Evolutionary conservation across 83 land plant genomes (phyloP).

Genomic region (Diphasiastrum complanatum): DNA sequence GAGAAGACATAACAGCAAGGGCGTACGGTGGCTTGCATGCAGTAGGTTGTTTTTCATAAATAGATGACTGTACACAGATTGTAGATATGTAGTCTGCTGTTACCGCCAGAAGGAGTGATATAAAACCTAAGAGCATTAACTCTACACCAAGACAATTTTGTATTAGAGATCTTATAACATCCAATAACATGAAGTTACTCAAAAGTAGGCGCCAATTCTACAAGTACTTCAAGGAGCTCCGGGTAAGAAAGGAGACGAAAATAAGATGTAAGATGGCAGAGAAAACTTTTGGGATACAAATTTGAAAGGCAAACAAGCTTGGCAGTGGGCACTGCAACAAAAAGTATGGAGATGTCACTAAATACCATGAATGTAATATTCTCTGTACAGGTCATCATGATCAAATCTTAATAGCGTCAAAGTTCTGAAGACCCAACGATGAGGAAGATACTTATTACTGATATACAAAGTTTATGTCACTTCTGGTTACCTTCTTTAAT

Average conservation of each 20-base stretch:
- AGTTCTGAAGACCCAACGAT: constrained; percentile 9
- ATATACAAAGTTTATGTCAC: neutral
- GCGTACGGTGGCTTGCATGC: too few relatives aligned
- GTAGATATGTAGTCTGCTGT: constrained; percentile 26
- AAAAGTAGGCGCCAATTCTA: neutral
- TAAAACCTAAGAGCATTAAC: constrained; percentile 64
- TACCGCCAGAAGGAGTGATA: constrained; percentile 45
- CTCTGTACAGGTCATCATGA: too few relatives aligned
- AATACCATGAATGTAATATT: too few relatives aligned
- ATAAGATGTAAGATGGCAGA: neutral
- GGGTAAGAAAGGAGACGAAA: neutral
- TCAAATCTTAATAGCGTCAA: too few relatives aligned
- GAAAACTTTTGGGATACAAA: neutral
- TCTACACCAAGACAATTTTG: too few relatives aligned
- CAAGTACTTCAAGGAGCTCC: too few relatives aligned
- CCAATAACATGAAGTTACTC: too few relatives aligned
- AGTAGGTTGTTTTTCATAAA: too few relatives aligned
- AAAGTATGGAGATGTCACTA: too few relatives aligned
- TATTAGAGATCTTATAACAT: too few relatives aligned
- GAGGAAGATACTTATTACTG: neutral
- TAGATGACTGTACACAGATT: constrained; percentile 38
- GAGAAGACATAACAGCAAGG: neutral
- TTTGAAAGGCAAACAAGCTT: neutral
- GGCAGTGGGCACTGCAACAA: neutral
- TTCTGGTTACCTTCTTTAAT: constrained; percentile 39